Evolutionary conservation across 177 flowering plant genomes (phyloP).

Genomic region (Vitis hybrid): DNA sequence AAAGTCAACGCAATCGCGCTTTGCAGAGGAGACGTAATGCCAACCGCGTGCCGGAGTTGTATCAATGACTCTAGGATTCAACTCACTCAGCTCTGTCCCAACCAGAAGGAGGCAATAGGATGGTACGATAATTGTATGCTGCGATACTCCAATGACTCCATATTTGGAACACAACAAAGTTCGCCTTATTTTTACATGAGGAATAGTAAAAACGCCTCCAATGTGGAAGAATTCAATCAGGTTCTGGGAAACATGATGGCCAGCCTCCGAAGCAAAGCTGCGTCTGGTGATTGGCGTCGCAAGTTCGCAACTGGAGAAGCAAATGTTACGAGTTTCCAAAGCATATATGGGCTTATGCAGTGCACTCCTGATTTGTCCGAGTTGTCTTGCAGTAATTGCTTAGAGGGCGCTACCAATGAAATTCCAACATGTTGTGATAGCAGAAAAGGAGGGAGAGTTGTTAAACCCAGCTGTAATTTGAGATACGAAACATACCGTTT

Average conservation of each 20-base stretch:
- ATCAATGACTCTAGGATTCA: not conserved
- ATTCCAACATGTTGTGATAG: no score
- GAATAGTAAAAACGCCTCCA: slow-evolving; percentile 1
- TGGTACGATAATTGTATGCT: slow-evolving; percentile 16
- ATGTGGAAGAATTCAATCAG: slow-evolving; percentile 7
- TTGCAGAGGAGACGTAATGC: slow-evolving; percentile 23
- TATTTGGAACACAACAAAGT: not conserved
- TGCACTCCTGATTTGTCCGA: no score
- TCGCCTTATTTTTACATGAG: not conserved
- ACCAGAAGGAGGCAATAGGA: slow-evolving; percentile 12
- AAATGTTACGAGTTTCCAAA: no score
- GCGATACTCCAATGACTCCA: slow-evolving; percentile 15
- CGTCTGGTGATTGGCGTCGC: not conserved
- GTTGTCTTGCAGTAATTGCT: no score
- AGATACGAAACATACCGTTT: no score
- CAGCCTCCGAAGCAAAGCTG: not conserved
- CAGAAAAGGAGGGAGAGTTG: no score
- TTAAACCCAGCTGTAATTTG: no score
- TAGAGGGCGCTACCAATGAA: no score
- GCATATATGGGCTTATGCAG: no score
- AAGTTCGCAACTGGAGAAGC: no score
- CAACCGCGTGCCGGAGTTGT: slow-evolving; percentile 17
- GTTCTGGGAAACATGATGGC: slow-evolving; percentile 2
- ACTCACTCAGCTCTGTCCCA: slow-evolving; percentile 11
- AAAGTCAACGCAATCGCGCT: slow-evolving; percentile 21